phyloP scores from a whole-genome alignment of 116 monocot species.

The Zostera marina region DNA sequence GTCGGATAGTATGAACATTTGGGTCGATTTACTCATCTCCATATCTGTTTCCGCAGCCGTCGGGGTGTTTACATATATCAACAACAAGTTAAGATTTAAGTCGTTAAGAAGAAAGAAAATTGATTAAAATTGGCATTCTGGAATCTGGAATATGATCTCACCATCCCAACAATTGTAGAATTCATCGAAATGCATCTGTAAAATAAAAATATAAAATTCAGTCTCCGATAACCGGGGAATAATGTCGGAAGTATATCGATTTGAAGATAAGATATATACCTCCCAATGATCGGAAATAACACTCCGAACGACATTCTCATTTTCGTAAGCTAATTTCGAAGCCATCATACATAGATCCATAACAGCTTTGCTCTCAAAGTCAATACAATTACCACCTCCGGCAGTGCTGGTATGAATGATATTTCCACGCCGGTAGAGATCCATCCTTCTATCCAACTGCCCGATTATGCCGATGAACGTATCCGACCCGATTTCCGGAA shows the following conservation, averaged over 20 bases:
- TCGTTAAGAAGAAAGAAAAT: not conserved
- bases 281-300: conserved; percentile 22
- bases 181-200: conserved; percentile 21
- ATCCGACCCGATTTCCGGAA: conserved; percentile 1
- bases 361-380: not conserved
- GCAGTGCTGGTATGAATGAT: not conserved
- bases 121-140: not conserved
- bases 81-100: not conserved
- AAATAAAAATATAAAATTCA: not conserved
- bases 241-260: not conserved
- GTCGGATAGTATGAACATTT: conserved; percentile 42
- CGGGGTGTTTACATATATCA: too few species aligned
- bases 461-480: not conserved
- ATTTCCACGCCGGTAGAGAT: not conserved
- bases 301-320: conserved; percentile 11
- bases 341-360: conserved; percentile 17
- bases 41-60: conserved; percentile 30
- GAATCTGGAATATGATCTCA: not conserved
- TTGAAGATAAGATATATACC: conserved; percentile 3
- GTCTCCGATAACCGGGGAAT: too few species aligned
- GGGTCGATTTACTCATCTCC: conserved; percentile 26
- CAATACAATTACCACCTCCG: not conserved
- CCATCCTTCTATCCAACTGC: conserved; percentile 1
- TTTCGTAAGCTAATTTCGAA: conserved; percentile 30
- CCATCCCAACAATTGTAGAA: conserved; percentile 29